Base-by-base conservation (phyloP, 192 early-diverging fungal species). In the Lobulomyces angularis region DNA sequence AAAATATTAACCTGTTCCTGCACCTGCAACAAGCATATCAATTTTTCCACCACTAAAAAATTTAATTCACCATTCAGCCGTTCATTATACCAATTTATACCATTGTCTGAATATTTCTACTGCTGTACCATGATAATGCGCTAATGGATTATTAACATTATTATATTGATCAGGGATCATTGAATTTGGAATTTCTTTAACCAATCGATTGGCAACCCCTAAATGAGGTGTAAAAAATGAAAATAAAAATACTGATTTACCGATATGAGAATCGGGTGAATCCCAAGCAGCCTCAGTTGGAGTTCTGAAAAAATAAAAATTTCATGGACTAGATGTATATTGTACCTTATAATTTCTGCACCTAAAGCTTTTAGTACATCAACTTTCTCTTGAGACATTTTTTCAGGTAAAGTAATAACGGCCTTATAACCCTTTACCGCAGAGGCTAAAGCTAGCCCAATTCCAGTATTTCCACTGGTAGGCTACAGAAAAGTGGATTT, bases 361-460 rank as follows among this genome's bases (percentile, higher is more conserved):
- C 91, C 93, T 17, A 99, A 67, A 6, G 88, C 91, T 51, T 95
- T 96, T 48, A 99, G 71, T 3, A 99, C 84, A 58, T 95, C 95
- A 14, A 96, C 93, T 76, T 99, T 99, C 62, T 99, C 95, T 65
- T 95, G 84, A 37, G 82, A 86, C 95, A 99, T 99, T 61, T 99
- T 99, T 62, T 99, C 95, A 19, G 95, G 95, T 19, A 99, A 70
- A 8, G 95, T 99, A 47, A 99, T 99, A 55, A 99, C 92, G 51
- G 83, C 79, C 46, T 83, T 76, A 71, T 99, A 99, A 23, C 95
- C 95, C 69, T 94, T 99, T 36, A 99, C 86, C n/a, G 95, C 92
- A 32, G 84, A 88, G 42, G 91, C 77, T 27, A 99, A 64, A 34
- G 95, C 95, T 34, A 99, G 74, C 33, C 95, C 95, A 54, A 99